phyloP scores from a whole-genome alignment of 495 filamentous ascomycete genomes.

The Penicillium antarcticum region DNA sequence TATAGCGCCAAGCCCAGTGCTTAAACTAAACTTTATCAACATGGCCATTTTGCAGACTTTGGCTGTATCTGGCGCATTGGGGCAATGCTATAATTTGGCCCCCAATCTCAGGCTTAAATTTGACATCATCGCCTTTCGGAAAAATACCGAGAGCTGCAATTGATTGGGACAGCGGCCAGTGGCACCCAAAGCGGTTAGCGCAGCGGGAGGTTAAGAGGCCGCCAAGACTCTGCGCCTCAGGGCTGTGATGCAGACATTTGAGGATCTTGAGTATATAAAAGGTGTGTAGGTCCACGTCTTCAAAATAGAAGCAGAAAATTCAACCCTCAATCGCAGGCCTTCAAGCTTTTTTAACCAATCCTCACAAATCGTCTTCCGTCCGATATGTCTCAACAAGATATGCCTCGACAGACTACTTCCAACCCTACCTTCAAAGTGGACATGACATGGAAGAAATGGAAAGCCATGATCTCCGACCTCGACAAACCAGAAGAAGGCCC shows the following conservation, averaged over 20 bases:
- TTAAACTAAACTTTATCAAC: too few species aligned
- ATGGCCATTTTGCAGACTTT: too few species aligned
- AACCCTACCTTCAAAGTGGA: conserved; percentile 17
- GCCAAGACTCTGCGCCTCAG: background rate
- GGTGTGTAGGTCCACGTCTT: too few species aligned
- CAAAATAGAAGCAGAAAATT: too few species aligned
- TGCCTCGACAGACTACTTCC: background rate
- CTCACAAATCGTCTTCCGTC: background rate
- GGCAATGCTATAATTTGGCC: background rate
- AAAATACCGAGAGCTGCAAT: too few species aligned
- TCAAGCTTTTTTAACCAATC: background rate
- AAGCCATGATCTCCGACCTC: conserved; percentile 13
- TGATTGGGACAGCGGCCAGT: conserved; percentile 1
- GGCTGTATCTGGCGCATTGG: too few species aligned
- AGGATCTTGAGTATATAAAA: background rate
- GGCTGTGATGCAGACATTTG: background rate
- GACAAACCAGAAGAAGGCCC: conserved; percentile 8
- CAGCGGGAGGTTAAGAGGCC: background rate
- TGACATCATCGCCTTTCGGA: conserved; percentile 2
- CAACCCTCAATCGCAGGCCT: too few species aligned
- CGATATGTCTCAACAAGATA: background rate
- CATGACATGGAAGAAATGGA: conserved; percentile 29
- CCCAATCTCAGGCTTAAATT: background rate
- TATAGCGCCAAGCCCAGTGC: background rate
- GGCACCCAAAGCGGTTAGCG: conserved; percentile 1